These are phyloP conservation scores for Microdochium trichocladiopsis DNA, from an alignment of 2,329 filamentous ascomycete species.

Conservation along the genomic window DNA sequence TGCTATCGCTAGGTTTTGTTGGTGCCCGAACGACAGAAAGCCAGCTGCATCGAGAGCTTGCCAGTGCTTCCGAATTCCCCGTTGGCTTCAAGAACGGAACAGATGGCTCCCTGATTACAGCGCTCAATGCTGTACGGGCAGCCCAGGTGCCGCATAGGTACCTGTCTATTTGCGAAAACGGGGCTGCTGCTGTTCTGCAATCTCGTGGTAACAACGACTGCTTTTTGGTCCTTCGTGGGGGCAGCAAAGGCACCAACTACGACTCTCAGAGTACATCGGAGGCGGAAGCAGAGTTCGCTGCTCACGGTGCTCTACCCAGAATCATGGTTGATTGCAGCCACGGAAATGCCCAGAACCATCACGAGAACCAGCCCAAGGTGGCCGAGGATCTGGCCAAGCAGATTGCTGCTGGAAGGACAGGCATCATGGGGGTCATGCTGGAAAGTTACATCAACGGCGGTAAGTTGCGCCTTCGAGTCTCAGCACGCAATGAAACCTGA, in stretches of 20 bases:
- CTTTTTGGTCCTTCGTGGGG: conserved; percentile 91
- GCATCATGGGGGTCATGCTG: conserved; percentile 97
- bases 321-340: conserved; percentile 99
- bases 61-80: conserved; percentile 90
- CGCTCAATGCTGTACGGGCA: conserved; percentile 91
- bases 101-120: conserved; percentile 80
- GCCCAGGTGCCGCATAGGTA: conserved; percentile 92
- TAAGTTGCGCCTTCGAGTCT: conserved; percentile 27
- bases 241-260: conserved; percentile 90
- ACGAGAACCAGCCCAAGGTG: conserved; percentile 95
- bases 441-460: conserved; percentile 96
- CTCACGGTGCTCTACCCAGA: conserved; percentile 65
- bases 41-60: conserved; percentile 90
- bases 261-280: conserved; percentile 77
- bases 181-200: conserved; percentile 88
- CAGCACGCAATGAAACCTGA: conserved; percentile 9
- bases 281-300: conserved; percentile 70
- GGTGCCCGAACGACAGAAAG: conserved; percentile 93
- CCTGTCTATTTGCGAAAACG: conserved; percentile 93
- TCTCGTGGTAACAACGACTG: conserved; percentile 94
- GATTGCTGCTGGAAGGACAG: conserved; percentile 74
- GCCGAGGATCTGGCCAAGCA: conserved; percentile 75
- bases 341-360: conserved; percentile 91
- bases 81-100: conserved; percentile 99
- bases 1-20: conserved; percentile 86